Conservation (phyloP, 2,329 filamentous ascomycete species). For the Lecanicillium sp. region DNA sequence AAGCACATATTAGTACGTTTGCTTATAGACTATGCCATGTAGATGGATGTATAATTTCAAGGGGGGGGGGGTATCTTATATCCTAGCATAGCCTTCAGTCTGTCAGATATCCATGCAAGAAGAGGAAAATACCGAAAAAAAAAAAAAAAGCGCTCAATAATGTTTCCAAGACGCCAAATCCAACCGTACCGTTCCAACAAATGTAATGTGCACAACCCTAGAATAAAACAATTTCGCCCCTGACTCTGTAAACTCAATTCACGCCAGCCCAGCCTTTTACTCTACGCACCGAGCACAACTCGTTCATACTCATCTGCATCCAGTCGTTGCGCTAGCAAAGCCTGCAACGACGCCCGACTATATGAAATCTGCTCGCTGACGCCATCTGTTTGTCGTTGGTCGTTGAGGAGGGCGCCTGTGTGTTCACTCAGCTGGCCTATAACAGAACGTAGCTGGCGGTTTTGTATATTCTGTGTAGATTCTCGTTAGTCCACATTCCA, state of each 20-base stretch:
- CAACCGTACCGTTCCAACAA: no score
- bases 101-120: no score
- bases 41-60: background rate
- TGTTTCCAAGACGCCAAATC: no score
- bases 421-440: conserved; percentile 43
- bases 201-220: no score
- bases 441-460: conserved; percentile 35
- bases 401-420: conserved; percentile 47
- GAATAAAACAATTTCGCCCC: no score
- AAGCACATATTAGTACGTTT: no score
- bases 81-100: no score
- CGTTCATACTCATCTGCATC: conserved; percentile 36
- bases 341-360: conserved; percentile 40
- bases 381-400: conserved; percentile 45
- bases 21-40: no score
- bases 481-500: conserved; percentile 2
- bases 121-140: no score
- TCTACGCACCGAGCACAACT: conserved; percentile 34
- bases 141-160: background rate
- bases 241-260: no score
- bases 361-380: conserved; percentile 39
- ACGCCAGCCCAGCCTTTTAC: no score
- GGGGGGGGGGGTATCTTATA: background rate
- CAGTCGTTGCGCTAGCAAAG: conserved; percentile 37
- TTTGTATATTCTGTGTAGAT: conserved; percentile 24